phyloP scores from a whole-genome alignment of 352 stramenopile species.

The Saprolegnia parasitica region DNA sequence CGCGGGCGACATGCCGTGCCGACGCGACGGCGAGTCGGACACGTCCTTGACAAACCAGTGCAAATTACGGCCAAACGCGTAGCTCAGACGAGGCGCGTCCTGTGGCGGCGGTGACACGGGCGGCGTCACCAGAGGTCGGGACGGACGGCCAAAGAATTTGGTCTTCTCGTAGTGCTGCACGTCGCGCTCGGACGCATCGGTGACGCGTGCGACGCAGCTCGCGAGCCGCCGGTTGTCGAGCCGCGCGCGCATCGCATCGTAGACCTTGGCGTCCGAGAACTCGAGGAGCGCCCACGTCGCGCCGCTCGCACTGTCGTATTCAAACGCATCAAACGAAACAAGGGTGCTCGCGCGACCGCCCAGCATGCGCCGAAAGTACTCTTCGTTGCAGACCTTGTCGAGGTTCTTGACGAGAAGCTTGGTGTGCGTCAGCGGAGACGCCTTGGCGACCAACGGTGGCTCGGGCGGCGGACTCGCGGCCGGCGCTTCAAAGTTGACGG shows the following conservation, averaged over 20 bases:
- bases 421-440: neutral
- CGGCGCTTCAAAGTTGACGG: conserved; percentile 1
- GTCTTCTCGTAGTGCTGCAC: conserved; percentile 25
- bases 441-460: neutral
- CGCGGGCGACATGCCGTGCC: conserved; percentile 46
- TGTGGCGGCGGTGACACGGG: neutral
- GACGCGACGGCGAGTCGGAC: conserved; percentile 52
- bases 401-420: conserved; percentile 23
- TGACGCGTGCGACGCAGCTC: conserved; percentile 38
- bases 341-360: conserved; percentile 33
- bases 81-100: conserved; percentile 19
- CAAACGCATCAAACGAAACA: conserved; percentile 56
- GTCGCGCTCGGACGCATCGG: conserved; percentile 22
- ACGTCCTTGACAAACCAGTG: conserved; percentile 69
- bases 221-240: conserved; percentile 56
- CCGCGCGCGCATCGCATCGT: conserved; percentile 46
- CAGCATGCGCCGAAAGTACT: conserved; percentile 15
- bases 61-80: conserved; percentile 65
- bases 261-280: conserved; percentile 45
- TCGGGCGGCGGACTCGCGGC: neutral
- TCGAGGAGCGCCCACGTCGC: conserved; percentile 73
- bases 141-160: neutral
- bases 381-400: conserved; percentile 1
- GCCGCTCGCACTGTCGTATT: conserved; percentile 30
- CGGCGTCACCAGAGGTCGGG: neutral